phyloP scores from a whole-genome alignment of 2,329 filamentous ascomycete genomes.

The Didymella segeticola region DNA sequence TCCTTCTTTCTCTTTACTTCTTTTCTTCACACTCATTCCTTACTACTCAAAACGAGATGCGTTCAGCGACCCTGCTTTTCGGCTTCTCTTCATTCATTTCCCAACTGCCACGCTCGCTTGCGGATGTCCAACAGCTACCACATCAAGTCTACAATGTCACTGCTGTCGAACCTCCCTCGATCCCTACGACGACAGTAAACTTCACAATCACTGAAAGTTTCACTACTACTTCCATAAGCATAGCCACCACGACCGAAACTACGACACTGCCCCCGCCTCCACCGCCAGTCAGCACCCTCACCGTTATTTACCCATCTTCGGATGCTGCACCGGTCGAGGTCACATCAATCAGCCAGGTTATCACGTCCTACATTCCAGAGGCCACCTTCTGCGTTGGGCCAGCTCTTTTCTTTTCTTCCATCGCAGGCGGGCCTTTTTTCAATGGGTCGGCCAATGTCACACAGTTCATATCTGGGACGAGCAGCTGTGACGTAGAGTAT shows the following conservation, averaged over 20 bases:
- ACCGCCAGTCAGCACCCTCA: conserved; percentile 33
- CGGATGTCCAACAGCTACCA: conserved; percentile 4
- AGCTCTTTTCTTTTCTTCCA: conserved; percentile 43
- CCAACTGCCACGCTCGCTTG: conserved; percentile 8
- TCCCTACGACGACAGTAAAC: background rate
- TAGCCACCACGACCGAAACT: conserved; percentile 3
- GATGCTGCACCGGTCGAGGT: conserved; percentile 51
- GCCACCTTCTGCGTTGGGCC: conserved; percentile 53
- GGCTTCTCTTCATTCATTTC: conserved; percentile 10
- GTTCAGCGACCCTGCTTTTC: conserved; percentile 8
- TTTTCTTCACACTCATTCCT: conserved; percentile 9
- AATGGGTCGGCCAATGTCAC: conserved; percentile 47
- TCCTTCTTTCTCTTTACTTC: background rate
- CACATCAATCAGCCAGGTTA: conserved; percentile 52
- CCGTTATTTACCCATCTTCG: conserved; percentile 52
- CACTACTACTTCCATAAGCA: conserved; percentile 26
- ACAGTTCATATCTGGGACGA: conserved; percentile 26
- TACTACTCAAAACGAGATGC: conserved; percentile 4
- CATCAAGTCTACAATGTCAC: conserved; percentile 14
- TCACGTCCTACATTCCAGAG: conserved; percentile 52
- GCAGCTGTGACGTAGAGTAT: conserved; percentile 52
- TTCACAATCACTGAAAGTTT: conserved; percentile 31
- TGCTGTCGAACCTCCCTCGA: background rate
- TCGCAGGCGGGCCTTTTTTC: conserved; percentile 44
- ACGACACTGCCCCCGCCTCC: conserved; percentile 3